Evolutionary conservation across 2,329 filamentous ascomycete species (phyloP).

Genomic region (Fusarium sp.): DNA sequence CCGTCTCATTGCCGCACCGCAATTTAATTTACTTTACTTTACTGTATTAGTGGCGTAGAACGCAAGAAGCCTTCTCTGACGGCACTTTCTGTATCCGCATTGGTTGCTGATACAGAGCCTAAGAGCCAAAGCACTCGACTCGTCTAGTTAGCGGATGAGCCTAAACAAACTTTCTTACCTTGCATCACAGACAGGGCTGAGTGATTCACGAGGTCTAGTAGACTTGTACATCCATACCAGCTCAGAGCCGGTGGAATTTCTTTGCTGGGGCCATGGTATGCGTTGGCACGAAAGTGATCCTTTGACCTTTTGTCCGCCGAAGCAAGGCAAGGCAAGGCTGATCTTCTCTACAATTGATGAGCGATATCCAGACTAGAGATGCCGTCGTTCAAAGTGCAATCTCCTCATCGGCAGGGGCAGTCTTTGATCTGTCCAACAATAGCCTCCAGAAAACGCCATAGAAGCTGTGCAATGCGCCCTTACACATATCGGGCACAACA

Average conservation of each 20-base stretch:
- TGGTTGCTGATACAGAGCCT: background rate
- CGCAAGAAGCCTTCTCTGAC: background rate
- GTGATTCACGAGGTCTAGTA: constrained; percentile 14
- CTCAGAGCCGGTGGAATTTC: constrained; percentile 29
- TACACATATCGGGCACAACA: background rate
- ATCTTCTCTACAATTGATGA: background rate
- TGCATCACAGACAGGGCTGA: constrained; percentile 29
- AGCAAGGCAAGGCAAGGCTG: constrained; percentile 2
- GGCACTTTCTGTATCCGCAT: background rate
- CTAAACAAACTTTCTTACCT: constrained; percentile 29
- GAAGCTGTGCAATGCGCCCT: background rate
- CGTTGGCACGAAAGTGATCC: constrained; percentile 16
- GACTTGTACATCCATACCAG: constrained; percentile 21
- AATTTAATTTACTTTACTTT: background rate
- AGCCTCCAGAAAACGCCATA: constrained; percentile 21
- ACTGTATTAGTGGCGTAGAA: background rate
- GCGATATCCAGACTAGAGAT: background rate
- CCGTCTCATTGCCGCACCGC: background rate
- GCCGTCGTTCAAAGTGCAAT: constrained; percentile 11
- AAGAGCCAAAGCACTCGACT: constrained; percentile 9
- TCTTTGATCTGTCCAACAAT: constrained; percentile 15
- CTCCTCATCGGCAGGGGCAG: constrained; percentile 19
- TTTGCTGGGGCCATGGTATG: constrained; percentile 18
- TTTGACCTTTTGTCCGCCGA: constrained; percentile 6
- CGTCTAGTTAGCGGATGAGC: background rate